Percentiles rank a stretch among this genome's conserved stretches.
Conservation (phyloP, 768 basidiomycete species). For the Pleurotus cornucopiae region DNA sequence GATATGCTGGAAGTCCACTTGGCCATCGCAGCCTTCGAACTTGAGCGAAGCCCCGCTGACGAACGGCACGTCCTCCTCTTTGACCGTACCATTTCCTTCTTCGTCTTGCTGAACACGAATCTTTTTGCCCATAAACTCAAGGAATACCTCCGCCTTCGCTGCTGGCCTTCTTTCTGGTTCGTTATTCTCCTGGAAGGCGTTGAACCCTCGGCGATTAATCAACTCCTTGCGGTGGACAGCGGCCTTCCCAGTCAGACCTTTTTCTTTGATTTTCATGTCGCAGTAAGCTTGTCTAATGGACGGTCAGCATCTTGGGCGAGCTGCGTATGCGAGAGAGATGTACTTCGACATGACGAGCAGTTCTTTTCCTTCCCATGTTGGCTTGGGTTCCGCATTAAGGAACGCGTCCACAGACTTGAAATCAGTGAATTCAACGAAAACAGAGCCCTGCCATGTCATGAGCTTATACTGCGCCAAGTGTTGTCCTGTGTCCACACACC, state of each 20-base stretch:
- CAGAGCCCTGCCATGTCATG: slow-evolving; percentile 58
- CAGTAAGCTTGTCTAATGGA: slow-evolving; percentile 72
- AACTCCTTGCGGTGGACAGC: slow-evolving; percentile 55
- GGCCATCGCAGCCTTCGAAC: slow-evolving; percentile 55
- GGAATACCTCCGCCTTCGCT: slow-evolving; percentile 51
- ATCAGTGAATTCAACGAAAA: slow-evolving; percentile 88
- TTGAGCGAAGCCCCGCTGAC: slow-evolving; percentile 50
- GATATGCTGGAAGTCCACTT: slow-evolving; percentile 44
- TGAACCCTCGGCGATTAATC: slow-evolving; percentile 59
- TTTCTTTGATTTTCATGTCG: slow-evolving; percentile 95
- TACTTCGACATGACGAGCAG: slow-evolving; percentile 88
- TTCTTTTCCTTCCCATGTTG: slow-evolving; percentile 71
- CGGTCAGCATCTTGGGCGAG: no score
- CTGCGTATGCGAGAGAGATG: slow-evolving; percentile 15
- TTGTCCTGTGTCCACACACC: slow-evolving; percentile 35
- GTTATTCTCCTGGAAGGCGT: slow-evolving; percentile 57
- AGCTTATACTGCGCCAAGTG: not conserved
- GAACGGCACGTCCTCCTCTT: slow-evolving; percentile 53
- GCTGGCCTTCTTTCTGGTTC: slow-evolving; percentile 13
- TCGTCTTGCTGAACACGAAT: slow-evolving; percentile 61
- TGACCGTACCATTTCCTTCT: slow-evolving; percentile 59
- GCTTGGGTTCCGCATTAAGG: slow-evolving; percentile 77
- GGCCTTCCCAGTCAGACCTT: slow-evolving; percentile 76
- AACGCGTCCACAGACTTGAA: slow-evolving; percentile 67
- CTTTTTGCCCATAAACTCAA: slow-evolving; percentile 73